Base-by-base conservation (phyloP, 495 filamentous ascomycete species). In the Evansstolkia leycettana region DNA sequence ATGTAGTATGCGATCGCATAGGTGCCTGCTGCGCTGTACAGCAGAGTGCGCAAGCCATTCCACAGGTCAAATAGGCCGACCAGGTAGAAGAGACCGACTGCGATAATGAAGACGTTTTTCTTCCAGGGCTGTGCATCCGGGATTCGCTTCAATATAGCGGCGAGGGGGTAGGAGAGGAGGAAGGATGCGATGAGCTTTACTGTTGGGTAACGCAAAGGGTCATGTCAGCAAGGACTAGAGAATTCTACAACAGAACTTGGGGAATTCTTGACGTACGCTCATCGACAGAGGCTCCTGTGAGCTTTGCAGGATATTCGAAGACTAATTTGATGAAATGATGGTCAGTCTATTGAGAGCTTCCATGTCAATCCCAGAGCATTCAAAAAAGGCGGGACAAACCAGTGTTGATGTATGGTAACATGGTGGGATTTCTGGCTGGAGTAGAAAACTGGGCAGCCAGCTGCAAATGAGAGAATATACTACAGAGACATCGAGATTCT, bases 1-100 rank as follows among this genome's bases (percentile, higher is more conserved):
- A 96, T 63, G 52, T 81, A 90, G 46, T 75, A 70, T 34, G 90
- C 80, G 46, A 96, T 93, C 37, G 69, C 62, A 54, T 96, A 96
- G 19, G 84, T 72, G 24, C 73, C 89, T 15, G 65, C 72, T 0
- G 90, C 74, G 47, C 80, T 83, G 46, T 92, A 76, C 23, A 84
- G 50, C 13, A 98, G 57, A 1, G 87, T 94, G 18, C 74, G 71
- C 17, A 92, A 59, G 28, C 90, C 90, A 58, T 64, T 65, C 90
- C 92, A 96, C 34, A 98, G 71, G 46, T 89, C 84, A 60, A 93
- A 98, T n/a, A 98, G 71, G 15, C 90, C 90, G 42, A 95, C 65
- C 12, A 95, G 68, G 57, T 93, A 95, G 62, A 98, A 96, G 7
- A 92, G 50, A 12, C 82, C 80, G 14, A 84, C 75, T 16, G 65